phyloP scores from a whole-genome alignment of 1,139 yeast species.

The Hyphopichia khmerensis region DNA sequence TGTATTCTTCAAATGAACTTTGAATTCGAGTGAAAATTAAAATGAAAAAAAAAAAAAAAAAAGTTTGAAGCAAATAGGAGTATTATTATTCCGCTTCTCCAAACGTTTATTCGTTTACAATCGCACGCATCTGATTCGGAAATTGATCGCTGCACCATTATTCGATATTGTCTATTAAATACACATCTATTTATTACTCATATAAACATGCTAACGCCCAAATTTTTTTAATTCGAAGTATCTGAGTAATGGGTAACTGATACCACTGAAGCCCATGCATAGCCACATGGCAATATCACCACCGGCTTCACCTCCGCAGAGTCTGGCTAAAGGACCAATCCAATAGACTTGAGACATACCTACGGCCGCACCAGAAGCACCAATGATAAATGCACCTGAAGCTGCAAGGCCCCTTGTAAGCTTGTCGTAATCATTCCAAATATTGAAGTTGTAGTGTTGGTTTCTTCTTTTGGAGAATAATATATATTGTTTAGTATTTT shows the following conservation, averaged over 20 bases:
- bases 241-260: constrained; percentile 56
- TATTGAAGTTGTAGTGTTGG: constrained; percentile 54
- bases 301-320: constrained; percentile 50
- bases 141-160: no score
- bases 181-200: no score
- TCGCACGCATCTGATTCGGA: no score
- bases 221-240: constrained; percentile 53
- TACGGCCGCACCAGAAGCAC: constrained; percentile 29
- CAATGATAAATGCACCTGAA: constrained; percentile 20
- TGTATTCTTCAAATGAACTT: no score
- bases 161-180: no score
- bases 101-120: no score
- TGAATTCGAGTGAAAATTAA: no score
- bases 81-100: no score
- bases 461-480: background rate
- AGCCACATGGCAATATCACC: constrained; percentile 74
- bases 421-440: constrained; percentile 58
- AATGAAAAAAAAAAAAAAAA: no score
- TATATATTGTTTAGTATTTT: background rate
- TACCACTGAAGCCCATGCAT: constrained; percentile 60
- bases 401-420: constrained; percentile 30
- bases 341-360: constrained; percentile 36
- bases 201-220: constrained; percentile 30
- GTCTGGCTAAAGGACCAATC: constrained; percentile 28
- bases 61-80: no score